Evolutionary conservation across 2,329 filamentous ascomycete species (phyloP), one percentile per base, ranked within the genome.

Genomic region (Apiospora sp.): DNA sequence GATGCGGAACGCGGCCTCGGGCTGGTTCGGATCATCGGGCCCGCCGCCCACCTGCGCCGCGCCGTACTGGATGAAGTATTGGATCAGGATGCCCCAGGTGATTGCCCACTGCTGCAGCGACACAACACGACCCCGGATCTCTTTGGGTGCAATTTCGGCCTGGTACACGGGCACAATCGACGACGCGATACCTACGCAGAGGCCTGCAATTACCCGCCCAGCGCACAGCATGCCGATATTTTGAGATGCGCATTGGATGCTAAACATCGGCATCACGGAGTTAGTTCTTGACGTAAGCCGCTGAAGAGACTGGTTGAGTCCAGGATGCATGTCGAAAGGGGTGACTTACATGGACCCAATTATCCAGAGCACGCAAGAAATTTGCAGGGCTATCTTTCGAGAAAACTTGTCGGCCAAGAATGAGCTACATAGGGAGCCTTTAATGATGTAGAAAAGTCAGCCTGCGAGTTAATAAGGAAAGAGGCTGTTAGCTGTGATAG

Each of bases 131-230:
- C 91, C 91, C 70, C 88, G 86, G 71, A 87, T 87, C 75, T 87
- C 86, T 75, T 87, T 88, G 24, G 87, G 86, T 0, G 87, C 91
- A 24, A 93, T 85, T 80, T 94, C 92, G 70, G 90, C 87, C 75
- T 92, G 89, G 79, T 93, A 94, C 27, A 93, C 89, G 0, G 91
- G 91, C 1, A 93, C 92, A 76, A 93, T 86, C 10, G 92, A 90
- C 41, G 91, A 93, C 75, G 90, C 90, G 76, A 95, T 94, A 73
- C 93, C 93, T 71, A 95, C 92, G 72, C 91, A 91, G 75, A 94
- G 78, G 58, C 93, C 93, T 75, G 92, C 92, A 80, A 95, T 89
- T 74, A 92, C 83, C 74, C 93, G 90, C 3, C 93, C 93, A 3
- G 88, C 88, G 73, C 93, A 90, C 24, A 95, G 87, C 91, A 94